Percentiles rank a stretch among this genome's conserved stretches.
phyloP scores from a whole-genome alignment of 495 filamentous ascomycete genomes.

The Aspergillus kassunensis region DNA sequence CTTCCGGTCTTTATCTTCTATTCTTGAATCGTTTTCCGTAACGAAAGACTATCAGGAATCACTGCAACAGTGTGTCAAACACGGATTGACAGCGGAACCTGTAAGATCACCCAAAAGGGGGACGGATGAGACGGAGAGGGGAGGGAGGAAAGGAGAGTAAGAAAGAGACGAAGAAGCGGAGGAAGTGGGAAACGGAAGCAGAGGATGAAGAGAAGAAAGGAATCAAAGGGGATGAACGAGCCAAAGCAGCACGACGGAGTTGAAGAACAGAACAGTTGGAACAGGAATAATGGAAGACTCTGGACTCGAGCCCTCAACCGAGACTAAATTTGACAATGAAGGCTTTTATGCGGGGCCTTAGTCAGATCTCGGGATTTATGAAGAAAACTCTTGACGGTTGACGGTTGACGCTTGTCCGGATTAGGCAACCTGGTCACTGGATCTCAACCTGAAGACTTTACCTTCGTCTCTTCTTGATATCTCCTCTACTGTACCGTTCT shows the following conservation, averaged over 20 bases:
- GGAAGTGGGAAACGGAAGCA: conserved; percentile 22
- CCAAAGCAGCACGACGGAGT: not conserved
- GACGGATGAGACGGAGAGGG: conserved; percentile 23
- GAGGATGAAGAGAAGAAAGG: conserved; percentile 19
- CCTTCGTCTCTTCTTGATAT: too few relatives aligned
- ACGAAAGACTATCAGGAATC: conserved; percentile 41
- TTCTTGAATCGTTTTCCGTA: conserved; percentile 20
- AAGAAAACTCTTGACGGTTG: not conserved
- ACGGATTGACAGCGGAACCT: conserved; percentile 35
- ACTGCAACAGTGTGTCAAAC: conserved; percentile 50
- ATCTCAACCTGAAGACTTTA: conserved; percentile 1
- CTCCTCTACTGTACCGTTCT: too few relatives aligned
- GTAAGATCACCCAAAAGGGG: conserved; percentile 23
- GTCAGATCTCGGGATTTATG: not conserved
- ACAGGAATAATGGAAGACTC: too few relatives aligned
- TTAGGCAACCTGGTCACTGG: conserved; percentile 10
- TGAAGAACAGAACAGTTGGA: conserved; percentile 2
- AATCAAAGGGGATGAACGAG: conserved; percentile 2
- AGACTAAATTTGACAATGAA: conserved; percentile 1
- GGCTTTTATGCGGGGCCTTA: not conserved
- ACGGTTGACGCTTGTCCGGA: conserved; percentile 4
- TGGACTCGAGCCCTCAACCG: conserved; percentile 7
- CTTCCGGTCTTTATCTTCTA: conserved; percentile 9
- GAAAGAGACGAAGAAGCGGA: conserved; percentile 9
- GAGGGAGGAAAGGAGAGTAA: conserved; percentile 5